phyloP scores from a whole-genome alignment of 345 rosid genomes.

The Eucalyptus polyanthemos region DNA sequence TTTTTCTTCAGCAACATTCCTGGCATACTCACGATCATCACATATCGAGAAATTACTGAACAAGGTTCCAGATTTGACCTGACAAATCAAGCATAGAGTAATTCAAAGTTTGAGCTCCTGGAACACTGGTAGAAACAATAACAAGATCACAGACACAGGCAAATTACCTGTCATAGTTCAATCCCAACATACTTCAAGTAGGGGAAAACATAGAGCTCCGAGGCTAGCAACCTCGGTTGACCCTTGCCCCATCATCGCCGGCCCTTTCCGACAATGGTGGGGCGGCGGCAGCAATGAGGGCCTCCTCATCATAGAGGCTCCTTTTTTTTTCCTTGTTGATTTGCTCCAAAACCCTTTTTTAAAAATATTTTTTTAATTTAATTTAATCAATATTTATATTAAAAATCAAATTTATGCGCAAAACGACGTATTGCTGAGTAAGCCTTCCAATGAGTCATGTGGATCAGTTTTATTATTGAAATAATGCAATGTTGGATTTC shows the following conservation, averaged over 20 bases:
- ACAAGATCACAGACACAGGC: background rate
- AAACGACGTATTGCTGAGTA: no score
- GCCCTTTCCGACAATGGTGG: no score
- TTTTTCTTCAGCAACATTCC: conserved; percentile 26
- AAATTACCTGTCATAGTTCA: conserved; percentile 88
- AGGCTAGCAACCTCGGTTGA: background rate
- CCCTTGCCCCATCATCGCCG: fast-evolving
- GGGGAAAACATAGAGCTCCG: conserved; percentile 76
- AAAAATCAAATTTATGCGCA: no score
- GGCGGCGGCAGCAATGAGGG: no score
- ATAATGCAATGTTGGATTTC: no score
- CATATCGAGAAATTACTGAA: conserved; percentile 70
- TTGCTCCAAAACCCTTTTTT: no score
- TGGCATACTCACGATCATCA: conserved; percentile 26
- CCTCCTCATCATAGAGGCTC: no score
- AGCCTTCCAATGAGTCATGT: no score
- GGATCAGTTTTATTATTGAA: no score
- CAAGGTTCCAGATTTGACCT: conserved; percentile 95
- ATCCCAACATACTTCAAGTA: conserved; percentile 87
- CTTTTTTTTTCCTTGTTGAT: no score
- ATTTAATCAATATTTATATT: no score
- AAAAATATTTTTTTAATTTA: no score
- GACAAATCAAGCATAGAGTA: background rate
- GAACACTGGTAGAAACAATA: background rate
- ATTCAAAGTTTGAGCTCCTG: background rate